Evolutionary conservation across 768 basidiomycete species (phyloP).

Genomic region (Mycena crocata): DNA sequence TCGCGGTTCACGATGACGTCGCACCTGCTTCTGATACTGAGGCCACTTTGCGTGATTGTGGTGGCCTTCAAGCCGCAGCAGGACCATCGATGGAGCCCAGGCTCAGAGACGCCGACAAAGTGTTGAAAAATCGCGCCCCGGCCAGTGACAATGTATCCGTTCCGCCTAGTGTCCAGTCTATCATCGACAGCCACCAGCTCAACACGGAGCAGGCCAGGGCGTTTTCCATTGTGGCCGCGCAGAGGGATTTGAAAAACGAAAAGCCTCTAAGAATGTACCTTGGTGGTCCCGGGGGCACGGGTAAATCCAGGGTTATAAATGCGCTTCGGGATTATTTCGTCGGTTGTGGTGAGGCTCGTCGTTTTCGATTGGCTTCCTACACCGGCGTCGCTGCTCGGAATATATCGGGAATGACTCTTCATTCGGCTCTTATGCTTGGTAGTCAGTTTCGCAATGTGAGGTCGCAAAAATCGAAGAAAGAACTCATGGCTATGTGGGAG

Average conservation of each 20-base stretch:
- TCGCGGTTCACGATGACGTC: too few relatives aligned
- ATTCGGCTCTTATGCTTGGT: conserved; percentile 44
- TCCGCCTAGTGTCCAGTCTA: background rate
- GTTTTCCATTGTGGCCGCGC: background rate
- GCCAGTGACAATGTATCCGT: too few relatives aligned
- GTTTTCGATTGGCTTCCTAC: conserved; percentile 45
- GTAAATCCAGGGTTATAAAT: conserved; percentile 42
- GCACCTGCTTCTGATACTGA: too few relatives aligned
- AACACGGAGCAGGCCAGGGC: background rate
- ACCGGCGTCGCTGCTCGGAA: conserved; percentile 55
- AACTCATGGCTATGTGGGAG: conserved; percentile 48
- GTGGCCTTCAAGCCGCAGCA: too few relatives aligned
- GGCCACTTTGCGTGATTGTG: too few relatives aligned
- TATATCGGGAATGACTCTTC: conserved; percentile 53
- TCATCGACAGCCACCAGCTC: background rate
- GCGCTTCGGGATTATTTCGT: conserved; percentile 36
- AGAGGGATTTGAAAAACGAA: background rate
- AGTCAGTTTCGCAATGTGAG: background rate
- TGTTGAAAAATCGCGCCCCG: too few relatives aligned
- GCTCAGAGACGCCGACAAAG: too few relatives aligned
- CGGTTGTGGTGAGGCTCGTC: conserved; percentile 20
- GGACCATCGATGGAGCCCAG: too few relatives aligned
- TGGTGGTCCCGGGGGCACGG: conserved; percentile 44
- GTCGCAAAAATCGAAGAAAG: conserved; percentile 12
- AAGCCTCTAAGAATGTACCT: conserved; percentile 41